Conservation (phyloP, 2,329 filamentous ascomycete genomes). For the Hymenotorrendiella dingleyae region DNA sequence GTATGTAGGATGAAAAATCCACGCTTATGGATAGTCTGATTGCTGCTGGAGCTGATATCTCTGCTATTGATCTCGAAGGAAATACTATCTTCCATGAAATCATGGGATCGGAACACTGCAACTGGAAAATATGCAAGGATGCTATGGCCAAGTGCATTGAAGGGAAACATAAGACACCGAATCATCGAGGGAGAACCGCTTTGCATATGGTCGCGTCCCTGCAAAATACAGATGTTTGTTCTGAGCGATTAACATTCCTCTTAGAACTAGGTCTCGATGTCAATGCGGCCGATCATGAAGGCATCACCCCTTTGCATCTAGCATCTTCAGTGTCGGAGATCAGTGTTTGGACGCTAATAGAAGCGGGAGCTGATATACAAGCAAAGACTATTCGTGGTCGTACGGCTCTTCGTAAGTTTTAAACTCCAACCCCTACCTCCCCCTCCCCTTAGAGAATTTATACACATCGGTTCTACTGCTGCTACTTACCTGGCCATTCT, state of each 20-base stretch:
- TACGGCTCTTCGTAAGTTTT: conserved; percentile 13
- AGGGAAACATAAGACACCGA: too few relatives aligned
- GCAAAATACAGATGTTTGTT: not conserved
- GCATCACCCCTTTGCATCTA: conserved; percentile 12
- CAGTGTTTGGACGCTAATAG: conserved; percentile 4
- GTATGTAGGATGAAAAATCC: too few relatives aligned
- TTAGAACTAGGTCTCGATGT: conserved; percentile 1
- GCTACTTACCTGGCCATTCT: too few relatives aligned
- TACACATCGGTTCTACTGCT: too few relatives aligned
- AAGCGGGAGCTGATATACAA: conserved; percentile 7
- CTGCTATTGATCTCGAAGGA: conserved; percentile 3
- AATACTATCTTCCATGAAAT: conserved; percentile 9
- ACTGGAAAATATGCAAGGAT: too few relatives aligned
- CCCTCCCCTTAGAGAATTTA: too few relatives aligned
- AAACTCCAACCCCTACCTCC: too few relatives aligned
- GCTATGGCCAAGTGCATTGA: too few relatives aligned
- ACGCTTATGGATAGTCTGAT: conserved; percentile 5
- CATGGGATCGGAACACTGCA: not conserved
- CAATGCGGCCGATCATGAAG: conserved; percentile 6
- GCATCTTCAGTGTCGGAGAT: conserved; percentile 9
- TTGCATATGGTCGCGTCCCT: conserved; percentile 5
- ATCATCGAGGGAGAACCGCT: conserved; percentile 3
- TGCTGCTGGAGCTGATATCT: conserved; percentile 4
- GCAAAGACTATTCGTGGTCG: conserved; percentile 4
- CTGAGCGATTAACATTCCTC: conserved; percentile 1